Base-by-base conservation (phyloP, 2,329 filamentous ascomycete genomes). In the Aspergillus sp. region DNA sequence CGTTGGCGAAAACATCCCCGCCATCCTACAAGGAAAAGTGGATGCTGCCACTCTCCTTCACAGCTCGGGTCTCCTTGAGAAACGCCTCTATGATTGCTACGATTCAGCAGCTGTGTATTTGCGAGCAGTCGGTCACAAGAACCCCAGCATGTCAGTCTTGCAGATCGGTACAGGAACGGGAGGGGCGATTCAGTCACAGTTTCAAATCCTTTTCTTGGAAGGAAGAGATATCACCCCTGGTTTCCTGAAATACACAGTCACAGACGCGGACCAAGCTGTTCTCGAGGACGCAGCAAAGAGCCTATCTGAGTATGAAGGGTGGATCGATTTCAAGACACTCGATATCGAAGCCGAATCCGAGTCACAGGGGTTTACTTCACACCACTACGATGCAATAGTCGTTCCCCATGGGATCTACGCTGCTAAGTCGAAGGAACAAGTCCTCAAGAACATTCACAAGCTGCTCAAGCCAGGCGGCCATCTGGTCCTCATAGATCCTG, bases 71-170 rank as follows among this genome's bases (percentile, higher is more conserved):
- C 22, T 20, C 10, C 6, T 15, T 6, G 13, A 20, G 6, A 12
- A 13, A 13, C 30, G n/a, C 17, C 39, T 41, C 7, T 12, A 23
- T n/a, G 6, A 43, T 7, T 15, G 41, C 6, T 60, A 57, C 20
- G 43, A 44, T 2, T 37, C 43, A n/a, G 46, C 50, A 4, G 22
- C 44, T 13, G 42, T 32, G 5, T 60, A 60, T 17, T 15, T 61
- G 3, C 38, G 44, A 2, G 10, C 59, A 5, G 17, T 62, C n/a
- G 44, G 53, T 15, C 47, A 60, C 25, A 56, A 55, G 7, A 52
- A 60, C 19, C 60, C 60, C 13, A 52, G 50, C 12, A 48, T 57
- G 1, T 58, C 58, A 9, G 55, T 62, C 7, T 48, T 63, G 3
- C 57, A 62, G 25, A 33, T 62, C 17, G 52, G 53, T 13, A 51